Base-by-base conservation (phyloP, 768 basidiomycete species). In the Naganishia onofrii region DNA sequence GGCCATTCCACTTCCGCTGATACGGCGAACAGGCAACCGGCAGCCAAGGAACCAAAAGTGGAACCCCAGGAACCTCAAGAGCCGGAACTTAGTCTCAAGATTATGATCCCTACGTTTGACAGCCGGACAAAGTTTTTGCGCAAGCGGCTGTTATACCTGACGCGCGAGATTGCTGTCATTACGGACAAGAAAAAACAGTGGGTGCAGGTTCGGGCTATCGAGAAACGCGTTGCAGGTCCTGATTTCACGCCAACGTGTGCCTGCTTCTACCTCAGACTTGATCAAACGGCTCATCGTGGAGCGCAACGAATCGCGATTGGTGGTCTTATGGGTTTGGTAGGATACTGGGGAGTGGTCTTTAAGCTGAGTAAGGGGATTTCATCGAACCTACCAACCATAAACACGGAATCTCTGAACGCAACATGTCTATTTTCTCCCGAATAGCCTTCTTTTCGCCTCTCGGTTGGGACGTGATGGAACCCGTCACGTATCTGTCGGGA, bases 381-480 rank as follows among this genome's bases (percentile, higher is more conserved):
- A 10, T 42, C 42, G 79, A 68, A 85, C 85, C 19, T 86, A 85
- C 85, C 85, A 9, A 57, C 3, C 9, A 57, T 10, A 34, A 58
- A 68, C 1, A 32, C 32, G 26, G 44, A 52, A 64, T 80, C 74
- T 4, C 31, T 67, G 54, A 52, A 71, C n/a, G 67, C n/a, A 36
- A 13, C 34, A 19, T 64, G n/a, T 44, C 46, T 34, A 1, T 56
- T 28, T 66, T 32, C n/a, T 56, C 31, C 36, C 23, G 13, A 29
- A 5, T 38, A 76, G 76, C 76, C 12, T 79, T 76, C 70, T 76
- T 76, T 70, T 75, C 77, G 1, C 74, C 74, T 31, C 73, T 77
- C n/a, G 76, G 74, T 36, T 84, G 85, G 85, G 87, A 88, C 72
- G 78, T 88, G 5, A 89, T 89, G 87, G 88, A 89, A 75, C 88